Conservation (phyloP, 257 asterid species). For the Plantago major region DNA sequence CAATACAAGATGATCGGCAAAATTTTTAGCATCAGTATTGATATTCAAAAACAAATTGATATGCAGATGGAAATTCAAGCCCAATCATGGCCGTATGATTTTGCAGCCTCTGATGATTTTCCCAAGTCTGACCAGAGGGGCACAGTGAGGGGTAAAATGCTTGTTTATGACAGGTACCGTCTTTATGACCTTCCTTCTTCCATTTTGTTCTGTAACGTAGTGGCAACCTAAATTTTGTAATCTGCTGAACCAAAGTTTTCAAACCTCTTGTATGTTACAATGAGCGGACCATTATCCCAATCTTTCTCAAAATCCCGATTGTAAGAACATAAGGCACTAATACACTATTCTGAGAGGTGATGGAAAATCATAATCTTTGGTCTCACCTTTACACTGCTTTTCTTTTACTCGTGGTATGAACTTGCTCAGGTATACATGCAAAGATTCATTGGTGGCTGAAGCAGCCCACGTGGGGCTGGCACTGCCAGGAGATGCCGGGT, state of each 20-base stretch:
- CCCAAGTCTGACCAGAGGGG: conserved; percentile 56
- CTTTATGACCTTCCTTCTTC: conserved; percentile 7
- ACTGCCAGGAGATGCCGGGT: conserved; percentile 56
- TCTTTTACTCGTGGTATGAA: conserved; percentile 4
- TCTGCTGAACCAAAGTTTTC: conserved; percentile 6
- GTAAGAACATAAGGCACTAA: conserved; percentile 8
- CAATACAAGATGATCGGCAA: background rate
- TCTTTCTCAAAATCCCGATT: conserved; percentile 3
- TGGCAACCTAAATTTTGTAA: background rate
- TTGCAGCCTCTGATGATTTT: conserved; percentile 54
- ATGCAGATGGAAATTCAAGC: conserved; percentile 31
- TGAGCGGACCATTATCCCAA: conserved; percentile 2
- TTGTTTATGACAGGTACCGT: conserved; percentile 48
- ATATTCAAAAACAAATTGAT: background rate
- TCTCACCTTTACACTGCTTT: conserved; percentile 5
- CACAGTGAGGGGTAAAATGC: conserved; percentile 43
- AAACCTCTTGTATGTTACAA: background rate
- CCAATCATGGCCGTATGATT: conserved; percentile 63
- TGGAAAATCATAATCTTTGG: background rate
- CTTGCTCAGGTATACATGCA: conserved; percentile 28
- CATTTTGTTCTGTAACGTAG: background rate
- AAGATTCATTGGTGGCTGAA: conserved; percentile 34
- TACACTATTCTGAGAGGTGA: conserved; percentile 1
- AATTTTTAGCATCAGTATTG: background rate
- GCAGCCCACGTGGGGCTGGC: conserved; percentile 68